These are phyloP conservation scores for Melanogaster broomeanus DNA, from an alignment of 768 basidiomycete species.

Conservation along the genomic window DNA sequence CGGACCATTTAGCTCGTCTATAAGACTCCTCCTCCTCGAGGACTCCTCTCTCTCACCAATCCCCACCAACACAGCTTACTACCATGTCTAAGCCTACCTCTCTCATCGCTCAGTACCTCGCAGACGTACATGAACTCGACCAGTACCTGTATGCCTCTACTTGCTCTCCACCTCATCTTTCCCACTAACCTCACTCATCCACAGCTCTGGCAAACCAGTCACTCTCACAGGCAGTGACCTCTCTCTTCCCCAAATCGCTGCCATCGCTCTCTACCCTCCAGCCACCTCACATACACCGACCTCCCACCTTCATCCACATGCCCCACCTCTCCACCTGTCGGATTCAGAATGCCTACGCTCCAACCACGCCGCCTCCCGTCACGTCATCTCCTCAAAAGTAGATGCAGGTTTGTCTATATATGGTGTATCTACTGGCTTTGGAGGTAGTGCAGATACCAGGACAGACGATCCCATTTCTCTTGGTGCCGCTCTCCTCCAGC, in stretches of 20 bases:
- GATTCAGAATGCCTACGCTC: conserved; percentile 35
- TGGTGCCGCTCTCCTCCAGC: conserved; percentile 82
- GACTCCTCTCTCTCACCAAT: not conserved
- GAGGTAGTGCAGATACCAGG: conserved; percentile 86
- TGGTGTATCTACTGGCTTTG: conserved; percentile 84
- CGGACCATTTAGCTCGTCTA: conserved; percentile 17
- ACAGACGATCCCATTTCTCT: conserved; percentile 73
- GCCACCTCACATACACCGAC: conserved; percentile 47
- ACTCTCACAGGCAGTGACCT: conserved; percentile 69
- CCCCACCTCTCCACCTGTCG: conserved; percentile 24
- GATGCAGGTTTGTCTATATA: conserved; percentile 71
- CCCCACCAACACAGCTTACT: not conserved
- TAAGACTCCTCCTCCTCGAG: not conserved
- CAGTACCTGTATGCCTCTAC: conserved; percentile 55
- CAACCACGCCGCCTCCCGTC: conserved; percentile 62
- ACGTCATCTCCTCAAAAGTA: conserved; percentile 67
- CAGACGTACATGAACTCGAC: conserved; percentile 62
- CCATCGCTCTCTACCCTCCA: conserved; percentile 65
- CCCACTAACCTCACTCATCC: not conserved
- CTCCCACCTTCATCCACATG: conserved; percentile 3
- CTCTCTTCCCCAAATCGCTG: conserved; percentile 77
- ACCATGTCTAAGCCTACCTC: conserved; percentile 13
- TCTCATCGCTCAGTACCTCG: conserved; percentile 57
- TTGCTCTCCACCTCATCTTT: not conserved
- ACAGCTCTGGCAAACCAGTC: conserved; percentile 63